Base-by-base conservation (phyloP, 345 rosid genomes). In the Eucalyptus curtisii region DNA sequence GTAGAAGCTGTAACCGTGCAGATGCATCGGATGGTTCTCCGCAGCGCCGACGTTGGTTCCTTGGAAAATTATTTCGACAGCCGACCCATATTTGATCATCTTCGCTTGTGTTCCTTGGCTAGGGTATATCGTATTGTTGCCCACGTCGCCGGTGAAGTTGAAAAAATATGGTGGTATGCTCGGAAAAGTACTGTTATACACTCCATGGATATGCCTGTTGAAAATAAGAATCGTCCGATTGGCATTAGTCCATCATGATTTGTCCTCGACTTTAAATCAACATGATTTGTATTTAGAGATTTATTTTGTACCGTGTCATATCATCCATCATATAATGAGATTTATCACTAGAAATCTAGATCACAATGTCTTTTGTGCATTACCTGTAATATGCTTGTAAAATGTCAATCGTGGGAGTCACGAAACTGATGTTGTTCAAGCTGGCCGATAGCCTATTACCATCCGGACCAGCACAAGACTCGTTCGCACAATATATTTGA, bases 381-480 rank as follows among this genome's bases (percentile, higher is more conserved):
- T 90, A 90, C 93, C 90, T 55, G 91, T 91, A 92, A 86, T 93
- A 95, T 8, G 95, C 96, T 57, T 92, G 91, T 44, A 95, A 89
- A 5, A 93, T 86, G 88, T 90, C 92, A 8, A 90, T 89, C 2
- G 53, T 13, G 10, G 92, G 92, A 12, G 40, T 33, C 3, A 24
- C 87, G 79, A 94, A 94, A 86, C 94, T 94, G 9, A 92, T 86
- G 82, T 95, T 95, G 88, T 89, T 95, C 90, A 93, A 59, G 89
- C 95, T 94, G 7, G 95, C 94, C 30, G 90, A 37, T 10, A 64
- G 8, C 85, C 90, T 86, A 55, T 49, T 86, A 2, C 90, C 87
- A 13, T 68, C 37, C 0, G 87, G 40, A 3, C 90, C 88, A 3
- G 27, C 61, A 8, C 94, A 90, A 4, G 91, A 52, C 9, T 30